phyloP scores from a whole-genome alignment of 225 moss, liverwort and hornwort genomes.

The Marchantia polymorpha region DNA sequence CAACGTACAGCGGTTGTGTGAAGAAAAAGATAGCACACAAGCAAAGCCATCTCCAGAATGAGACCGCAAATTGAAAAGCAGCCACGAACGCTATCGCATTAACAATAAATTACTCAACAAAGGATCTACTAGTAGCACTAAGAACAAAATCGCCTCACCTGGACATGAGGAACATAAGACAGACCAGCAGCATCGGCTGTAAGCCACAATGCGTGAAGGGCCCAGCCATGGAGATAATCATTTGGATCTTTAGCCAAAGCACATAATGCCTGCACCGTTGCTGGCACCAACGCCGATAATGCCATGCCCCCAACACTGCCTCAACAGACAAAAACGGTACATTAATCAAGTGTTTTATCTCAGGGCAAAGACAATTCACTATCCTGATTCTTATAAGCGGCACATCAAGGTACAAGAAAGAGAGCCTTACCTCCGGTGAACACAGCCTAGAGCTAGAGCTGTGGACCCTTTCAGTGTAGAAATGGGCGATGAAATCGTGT shows the following conservation, averaged over 20 bases:
- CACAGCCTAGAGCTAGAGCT: constrained; percentile 88
- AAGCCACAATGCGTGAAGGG: constrained; percentile 96
- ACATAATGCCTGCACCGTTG: constrained; percentile 87
- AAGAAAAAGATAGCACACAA: neutral
- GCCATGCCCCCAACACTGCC: constrained; percentile 98
- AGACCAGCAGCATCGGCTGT: constrained; percentile 97
- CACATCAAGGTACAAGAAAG: neutral
- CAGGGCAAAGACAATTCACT: neutral
- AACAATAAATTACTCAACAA: neutral
- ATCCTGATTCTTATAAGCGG: neutral
- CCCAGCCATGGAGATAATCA: constrained; percentile 79
- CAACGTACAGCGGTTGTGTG: no score
- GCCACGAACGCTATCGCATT: neutral
- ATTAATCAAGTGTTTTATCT: neutral
- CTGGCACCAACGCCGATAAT: constrained; percentile 88
- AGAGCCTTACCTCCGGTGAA: constrained; percentile 68
- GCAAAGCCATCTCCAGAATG: neutral
- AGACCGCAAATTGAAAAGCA: neutral
- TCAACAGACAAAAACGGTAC: neutral
- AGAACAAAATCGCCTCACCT: constrained; percentile 30
- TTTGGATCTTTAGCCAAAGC: constrained; percentile 77
- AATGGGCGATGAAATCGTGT: constrained; percentile 43
- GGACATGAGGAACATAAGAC: constrained; percentile 95
- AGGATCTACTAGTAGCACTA: neutral
- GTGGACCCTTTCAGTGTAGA: constrained; percentile 70